Evolutionary conservation across 768 basidiomycete genomes (phyloP).

Genomic region (Inosperma sp.): DNA sequence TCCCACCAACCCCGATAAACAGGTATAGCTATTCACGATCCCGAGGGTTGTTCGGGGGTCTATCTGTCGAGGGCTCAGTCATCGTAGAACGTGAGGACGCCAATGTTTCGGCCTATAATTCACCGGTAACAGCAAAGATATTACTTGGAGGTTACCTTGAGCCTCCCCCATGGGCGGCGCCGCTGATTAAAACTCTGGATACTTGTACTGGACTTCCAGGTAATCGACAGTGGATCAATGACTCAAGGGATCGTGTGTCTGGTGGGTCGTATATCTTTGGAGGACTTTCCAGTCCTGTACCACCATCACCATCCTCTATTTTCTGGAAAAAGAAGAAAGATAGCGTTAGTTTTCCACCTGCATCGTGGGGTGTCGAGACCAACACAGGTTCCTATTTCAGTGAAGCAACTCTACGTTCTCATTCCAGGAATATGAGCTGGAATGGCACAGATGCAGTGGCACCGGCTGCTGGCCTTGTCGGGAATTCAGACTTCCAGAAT

Average conservation of each 20-base stretch:
- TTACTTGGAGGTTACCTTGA: slow-evolving; percentile 75
- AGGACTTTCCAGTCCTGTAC: slow-evolving; percentile 40
- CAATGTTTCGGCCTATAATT: slow-evolving; percentile 74
- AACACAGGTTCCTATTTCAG: slow-evolving; percentile 55
- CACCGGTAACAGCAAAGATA: slow-evolving; percentile 69
- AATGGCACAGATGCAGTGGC: slow-evolving; percentile 26
- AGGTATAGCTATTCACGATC: slow-evolving; percentile 93
- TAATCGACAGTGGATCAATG: slow-evolving; percentile 64
- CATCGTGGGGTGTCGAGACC: slow-evolving; percentile 52
- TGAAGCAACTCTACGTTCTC: slow-evolving; percentile 18
- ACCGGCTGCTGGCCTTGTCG: too few species aligned
- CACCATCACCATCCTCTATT: slow-evolving; percentile 29
- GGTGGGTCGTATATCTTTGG: slow-evolving; percentile 55
- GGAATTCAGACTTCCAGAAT: too few species aligned
- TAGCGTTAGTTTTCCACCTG: slow-evolving; percentile 53
- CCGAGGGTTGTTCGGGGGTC: slow-evolving; percentile 88
- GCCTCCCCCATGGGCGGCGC: slow-evolving; percentile 74
- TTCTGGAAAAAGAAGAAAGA: slow-evolving; percentile 47
- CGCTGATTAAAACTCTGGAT: slow-evolving; percentile 71
- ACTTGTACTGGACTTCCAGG: slow-evolving; percentile 67
- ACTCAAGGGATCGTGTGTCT: slow-evolving; percentile 28
- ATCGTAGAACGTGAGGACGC: slow-evolving; percentile 94
- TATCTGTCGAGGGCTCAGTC: slow-evolving; percentile 84
- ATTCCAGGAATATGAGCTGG: slow-evolving; percentile 30
- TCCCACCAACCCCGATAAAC: slow-evolving; percentile 1